Evolutionary conservation across 345 rosid species (phyloP), one percentile per base, ranked within the genome.

Genomic region (Eucalyptus globulus): DNA sequence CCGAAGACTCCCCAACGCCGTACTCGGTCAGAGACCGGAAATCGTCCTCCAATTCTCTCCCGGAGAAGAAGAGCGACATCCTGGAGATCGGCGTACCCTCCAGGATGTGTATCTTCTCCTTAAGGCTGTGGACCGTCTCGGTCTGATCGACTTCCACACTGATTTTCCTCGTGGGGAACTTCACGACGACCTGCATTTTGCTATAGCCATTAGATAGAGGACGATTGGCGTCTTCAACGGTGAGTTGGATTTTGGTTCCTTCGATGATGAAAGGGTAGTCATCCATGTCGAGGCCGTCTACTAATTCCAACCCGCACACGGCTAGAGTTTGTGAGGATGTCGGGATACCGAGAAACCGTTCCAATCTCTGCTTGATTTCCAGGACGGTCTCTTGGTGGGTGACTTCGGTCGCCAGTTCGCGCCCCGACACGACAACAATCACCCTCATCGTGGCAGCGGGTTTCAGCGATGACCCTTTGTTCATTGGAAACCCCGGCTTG

Each of bases 221-320:
- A 43, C 83, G 87, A 29, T 31, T 13, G 60, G 49, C n/a, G 2
- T 94, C 92, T 86, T 93, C 93, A 50, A 92, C 51, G 83, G 94
- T 93, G 87, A 98, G 97, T 88, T 96, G 94, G 53, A 98, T 95
- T 89, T 89, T 96, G 8, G 98, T 93, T 53, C 96, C 97, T 43
- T 96, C 92, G 29, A 87, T 87, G 90, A 97, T 92, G 62, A 95
- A 95, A 9, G 99, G 99, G 86, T 97, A 97, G 87, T 97, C 98
- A 83, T 97, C 98, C 92, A 98, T 94, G 93, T 97, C 99, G 5
- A 97, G 94, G 37, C 98, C 99, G 87, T 97, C 98, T 7, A 97
- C 85, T 11, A 96, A 94, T 81, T 97, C 99, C 98, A 98, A 95
- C 50, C 95, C 97, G 11, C 54, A 94, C 5, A 95, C 95, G 5